phyloP scores from a whole-genome alignment of 169 alveolate genomes.

The Plasmodium knowlesi region DNA sequence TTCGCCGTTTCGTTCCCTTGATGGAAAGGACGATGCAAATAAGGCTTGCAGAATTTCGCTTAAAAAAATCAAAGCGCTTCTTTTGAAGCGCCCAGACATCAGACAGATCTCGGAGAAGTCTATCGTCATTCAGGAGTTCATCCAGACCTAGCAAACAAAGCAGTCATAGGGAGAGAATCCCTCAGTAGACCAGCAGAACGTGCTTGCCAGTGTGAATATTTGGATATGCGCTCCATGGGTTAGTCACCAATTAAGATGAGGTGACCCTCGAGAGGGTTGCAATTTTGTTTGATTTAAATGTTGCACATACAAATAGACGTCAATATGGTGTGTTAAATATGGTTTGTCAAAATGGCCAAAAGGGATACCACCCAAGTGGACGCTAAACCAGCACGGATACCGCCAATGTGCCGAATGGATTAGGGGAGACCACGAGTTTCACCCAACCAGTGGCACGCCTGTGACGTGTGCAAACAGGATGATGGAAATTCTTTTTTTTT shows the following conservation, averaged over 20 bases:
- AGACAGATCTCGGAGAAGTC: constrained; percentile 22
- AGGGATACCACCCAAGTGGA: not conserved
- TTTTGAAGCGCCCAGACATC: constrained; percentile 57
- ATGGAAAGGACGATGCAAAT: not conserved
- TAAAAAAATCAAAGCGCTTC: constrained; percentile 21
- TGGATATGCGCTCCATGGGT: not conserved
- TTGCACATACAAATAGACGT: not conserved
- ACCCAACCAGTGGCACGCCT: not conserved
- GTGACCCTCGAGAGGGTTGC: not conserved
- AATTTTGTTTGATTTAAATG: not conserved
- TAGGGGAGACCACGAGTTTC: not conserved
- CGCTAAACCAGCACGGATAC: not conserved
- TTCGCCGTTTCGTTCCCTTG: not conserved
- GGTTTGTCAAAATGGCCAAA: not conserved
- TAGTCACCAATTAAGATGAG: not conserved
- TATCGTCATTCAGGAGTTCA: constrained; percentile 43
- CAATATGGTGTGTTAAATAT: not conserved
- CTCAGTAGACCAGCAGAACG: not conserved
- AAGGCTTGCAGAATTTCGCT: constrained; percentile 16
- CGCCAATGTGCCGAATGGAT: not conserved
- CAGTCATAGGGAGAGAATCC: too few relatives aligned
- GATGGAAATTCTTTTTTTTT: not conserved
- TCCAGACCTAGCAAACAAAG: not conserved
- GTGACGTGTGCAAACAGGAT: not conserved
- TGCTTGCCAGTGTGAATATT: not conserved